phyloP scores from a whole-genome alignment of 2,329 filamentous ascomycete genomes.

The Penicillium sumatraense region DNA sequence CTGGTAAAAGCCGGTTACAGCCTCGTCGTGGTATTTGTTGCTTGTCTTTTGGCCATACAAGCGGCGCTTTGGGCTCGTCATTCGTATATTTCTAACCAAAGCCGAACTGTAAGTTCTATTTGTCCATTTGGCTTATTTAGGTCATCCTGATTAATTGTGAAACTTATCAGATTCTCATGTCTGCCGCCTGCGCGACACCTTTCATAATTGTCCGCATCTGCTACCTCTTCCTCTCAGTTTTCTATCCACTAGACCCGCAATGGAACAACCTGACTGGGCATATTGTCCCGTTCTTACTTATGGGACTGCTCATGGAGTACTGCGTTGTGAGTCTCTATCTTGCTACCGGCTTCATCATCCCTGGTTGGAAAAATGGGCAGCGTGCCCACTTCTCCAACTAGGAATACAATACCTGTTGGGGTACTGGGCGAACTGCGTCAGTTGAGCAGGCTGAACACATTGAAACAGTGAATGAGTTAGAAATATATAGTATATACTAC shows the following conservation, averaged over 20 bases:
- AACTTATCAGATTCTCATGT: constrained; percentile 16
- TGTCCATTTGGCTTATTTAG: not conserved
- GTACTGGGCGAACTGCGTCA: too few species aligned
- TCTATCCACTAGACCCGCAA: constrained; percentile 10
- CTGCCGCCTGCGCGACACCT: constrained; percentile 20
- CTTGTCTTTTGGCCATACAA: constrained; percentile 21
- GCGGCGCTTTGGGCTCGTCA: constrained; percentile 24
- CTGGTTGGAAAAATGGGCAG: not conserved
- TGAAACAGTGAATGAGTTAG: too few species aligned
- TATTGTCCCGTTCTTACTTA: constrained; percentile 25
- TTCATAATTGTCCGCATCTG: constrained; percentile 28
- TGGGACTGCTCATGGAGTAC: constrained; percentile 24
- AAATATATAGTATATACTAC: too few species aligned
- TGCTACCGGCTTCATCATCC: constrained; percentile 7
- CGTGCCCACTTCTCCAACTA: too few species aligned
- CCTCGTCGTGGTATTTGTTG: constrained; percentile 23
- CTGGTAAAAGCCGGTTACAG: constrained; percentile 29
- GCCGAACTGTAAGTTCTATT: constrained; percentile 16
- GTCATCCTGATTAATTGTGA: not conserved
- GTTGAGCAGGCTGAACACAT: too few species aligned
- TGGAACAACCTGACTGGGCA: constrained; percentile 27
- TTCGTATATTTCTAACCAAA: constrained; percentile 11
- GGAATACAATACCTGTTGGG: too few species aligned
- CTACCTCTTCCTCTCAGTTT: constrained; percentile 29
- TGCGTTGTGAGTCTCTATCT: constrained; percentile 10